A percentile compares a stretch with the other conserved stretches of the same genome.
These are phyloP conservation scores for Huntiella decipiens DNA, from an alignment of 2,329 filamentous ascomycete genomes.

Conservation along the genomic window DNA sequence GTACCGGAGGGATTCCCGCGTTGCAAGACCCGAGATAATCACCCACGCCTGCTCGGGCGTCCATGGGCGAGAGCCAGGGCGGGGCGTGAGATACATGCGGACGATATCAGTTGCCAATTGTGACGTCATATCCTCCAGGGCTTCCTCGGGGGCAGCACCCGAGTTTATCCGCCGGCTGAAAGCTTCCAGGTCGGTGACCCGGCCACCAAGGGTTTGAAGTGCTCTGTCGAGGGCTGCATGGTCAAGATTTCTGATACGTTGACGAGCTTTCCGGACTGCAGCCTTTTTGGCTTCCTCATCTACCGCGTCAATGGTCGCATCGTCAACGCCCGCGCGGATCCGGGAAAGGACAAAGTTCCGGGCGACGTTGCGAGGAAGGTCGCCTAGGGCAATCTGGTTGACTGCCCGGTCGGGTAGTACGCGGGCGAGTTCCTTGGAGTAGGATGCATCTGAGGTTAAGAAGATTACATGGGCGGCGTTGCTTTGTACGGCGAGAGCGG, in stretches of 20 bases:
- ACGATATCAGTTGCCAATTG: slow-evolving; percentile 79
- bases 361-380: slow-evolving; percentile 69
- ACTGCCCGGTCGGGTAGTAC: slow-evolving; percentile 83
- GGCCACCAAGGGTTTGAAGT: slow-evolving; percentile 67
- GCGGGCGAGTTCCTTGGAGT: slow-evolving; percentile 70
- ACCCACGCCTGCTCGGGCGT: slow-evolving; percentile 78
- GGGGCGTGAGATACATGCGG: slow-evolving; percentile 60
- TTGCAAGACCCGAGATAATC: slow-evolving; percentile 59
- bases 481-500: slow-evolving; percentile 62
- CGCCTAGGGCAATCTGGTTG: slow-evolving; percentile 65
- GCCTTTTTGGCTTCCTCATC: slow-evolving; percentile 19
- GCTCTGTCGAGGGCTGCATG: slow-evolving; percentile 59
- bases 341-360: slow-evolving; percentile 81
- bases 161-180: slow-evolving; percentile 76
- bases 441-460: slow-evolving; percentile 74
- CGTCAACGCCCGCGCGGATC: slow-evolving; percentile 21
- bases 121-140: slow-evolving; percentile 73
- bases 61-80: slow-evolving; percentile 35
- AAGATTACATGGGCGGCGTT: slow-evolving; percentile 92
- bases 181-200: slow-evolving; percentile 89
- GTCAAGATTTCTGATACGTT: slow-evolving; percentile 21
- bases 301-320: slow-evolving; percentile 20
- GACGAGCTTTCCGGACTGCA: slow-evolving; percentile 13
- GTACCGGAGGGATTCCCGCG: slow-evolving; percentile 53
- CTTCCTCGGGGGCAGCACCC: slow-evolving; percentile 63